These are phyloP conservation scores for Albatrellus ellisii DNA, from an alignment of 768 basidiomycete species.

Conservation along the genomic window DNA sequence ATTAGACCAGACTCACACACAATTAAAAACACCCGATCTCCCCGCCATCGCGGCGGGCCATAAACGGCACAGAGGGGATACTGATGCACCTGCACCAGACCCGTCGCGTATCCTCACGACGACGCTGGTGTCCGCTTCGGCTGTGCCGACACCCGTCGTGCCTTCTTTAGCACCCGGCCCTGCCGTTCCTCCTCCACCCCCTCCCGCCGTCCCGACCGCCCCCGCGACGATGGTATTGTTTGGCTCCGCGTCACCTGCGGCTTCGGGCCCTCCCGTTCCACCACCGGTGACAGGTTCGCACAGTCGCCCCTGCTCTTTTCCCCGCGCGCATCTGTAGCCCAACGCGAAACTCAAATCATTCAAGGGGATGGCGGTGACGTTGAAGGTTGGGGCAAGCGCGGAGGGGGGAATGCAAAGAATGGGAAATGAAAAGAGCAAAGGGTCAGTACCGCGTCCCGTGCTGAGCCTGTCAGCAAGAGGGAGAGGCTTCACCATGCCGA, in stretches of 20 bases:
- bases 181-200: conserved; percentile 7
- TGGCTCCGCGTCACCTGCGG: conserved; percentile 38
- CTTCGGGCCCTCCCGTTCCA: conserved; percentile 8
- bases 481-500: background rate
- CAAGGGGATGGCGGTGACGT: conserved; percentile 4
- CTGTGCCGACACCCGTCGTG: conserved; percentile 9
- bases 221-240: conserved; percentile 42
- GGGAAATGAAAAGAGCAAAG: background rate
- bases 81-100: no score
- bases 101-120: no score
- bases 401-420: background rate
- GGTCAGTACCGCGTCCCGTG: background rate
- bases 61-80: no score
- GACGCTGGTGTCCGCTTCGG: no score
- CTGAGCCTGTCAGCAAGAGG: background rate
- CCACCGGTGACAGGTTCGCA: conserved; percentile 18
- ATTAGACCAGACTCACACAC: no score
- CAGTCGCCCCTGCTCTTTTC: conserved; percentile 26
- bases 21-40: no score
- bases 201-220: background rate
- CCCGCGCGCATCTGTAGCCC: conserved; percentile 12
- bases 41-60: no score
- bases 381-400: background rate
- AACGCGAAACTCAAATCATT: background rate
- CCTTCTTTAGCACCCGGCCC: conserved; percentile 6